phyloP scores from a whole-genome alignment of 2,329 filamentous ascomycete species.

The Trichoderma sp. region DNA sequence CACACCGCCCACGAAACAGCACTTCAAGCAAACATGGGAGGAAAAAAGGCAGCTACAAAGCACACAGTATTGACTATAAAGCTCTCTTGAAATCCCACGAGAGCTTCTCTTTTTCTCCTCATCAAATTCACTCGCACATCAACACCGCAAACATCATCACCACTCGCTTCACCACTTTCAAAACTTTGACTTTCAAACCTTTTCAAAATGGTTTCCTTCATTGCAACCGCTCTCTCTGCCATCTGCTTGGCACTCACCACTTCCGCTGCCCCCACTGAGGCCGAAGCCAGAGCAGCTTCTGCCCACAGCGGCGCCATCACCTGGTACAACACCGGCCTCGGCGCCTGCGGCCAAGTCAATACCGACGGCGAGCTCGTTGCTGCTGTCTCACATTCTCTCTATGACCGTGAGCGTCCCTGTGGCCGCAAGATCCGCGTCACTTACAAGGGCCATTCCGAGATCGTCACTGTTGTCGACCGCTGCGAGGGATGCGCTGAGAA shows the following conservation, averaged over 20 bases:
- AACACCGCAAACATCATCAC: not conserved
- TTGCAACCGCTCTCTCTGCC: not conserved
- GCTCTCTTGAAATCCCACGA: constrained; percentile 2
- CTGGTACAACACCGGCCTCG: constrained; percentile 64
- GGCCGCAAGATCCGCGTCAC: constrained; percentile 62
- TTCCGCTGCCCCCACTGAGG: constrained; percentile 14
- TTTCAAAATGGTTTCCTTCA: constrained; percentile 17
- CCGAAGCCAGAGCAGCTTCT: not conserved
- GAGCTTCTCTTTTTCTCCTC: not conserved
- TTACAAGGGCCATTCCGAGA: constrained; percentile 45
- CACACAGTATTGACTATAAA: not conserved
- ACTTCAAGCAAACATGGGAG: not conserved
- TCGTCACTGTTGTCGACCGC: constrained; percentile 66
- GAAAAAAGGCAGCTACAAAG: not conserved
- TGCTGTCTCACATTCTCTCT: constrained; percentile 64
- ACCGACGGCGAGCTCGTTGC: constrained; percentile 56
- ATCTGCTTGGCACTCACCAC: constrained; percentile 11
- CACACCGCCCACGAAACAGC: not conserved
- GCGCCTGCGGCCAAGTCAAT: constrained; percentile 64
- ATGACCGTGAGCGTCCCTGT: constrained; percentile 59
- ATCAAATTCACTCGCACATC: not conserved
- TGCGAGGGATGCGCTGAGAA: constrained; percentile 49
- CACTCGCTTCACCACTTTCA: not conserved
- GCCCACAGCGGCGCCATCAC: constrained; percentile 23
- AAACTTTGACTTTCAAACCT: not conserved